These are phyloP conservation scores for Cynara cardunculus DNA, from an alignment of 129 eudicot species.

Conservation along the genomic window DNA sequence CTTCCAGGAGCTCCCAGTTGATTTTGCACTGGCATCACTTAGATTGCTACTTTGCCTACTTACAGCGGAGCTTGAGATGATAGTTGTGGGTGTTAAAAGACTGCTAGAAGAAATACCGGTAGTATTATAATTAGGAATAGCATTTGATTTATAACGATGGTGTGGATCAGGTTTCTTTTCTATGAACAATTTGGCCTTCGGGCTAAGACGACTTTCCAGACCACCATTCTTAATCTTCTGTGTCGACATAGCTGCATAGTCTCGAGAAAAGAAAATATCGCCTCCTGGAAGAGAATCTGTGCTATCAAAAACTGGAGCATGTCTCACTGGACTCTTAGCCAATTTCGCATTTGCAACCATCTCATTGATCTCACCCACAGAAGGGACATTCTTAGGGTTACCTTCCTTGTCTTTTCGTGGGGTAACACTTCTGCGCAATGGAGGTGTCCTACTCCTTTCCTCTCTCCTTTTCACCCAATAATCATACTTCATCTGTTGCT, in stretches of 20 bases:
- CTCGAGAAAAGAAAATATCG: constrained; percentile 62
- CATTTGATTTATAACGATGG: constrained; percentile 23
- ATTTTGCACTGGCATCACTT: constrained; percentile 53
- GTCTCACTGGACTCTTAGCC: constrained; percentile 26
- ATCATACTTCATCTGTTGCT: constrained; percentile 20
- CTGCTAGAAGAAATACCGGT: constrained; percentile 26
- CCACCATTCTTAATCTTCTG: constrained; percentile 35
- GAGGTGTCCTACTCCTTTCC: constrained; percentile 35
- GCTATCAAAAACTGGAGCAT: constrained; percentile 39
- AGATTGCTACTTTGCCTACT: constrained; percentile 66
- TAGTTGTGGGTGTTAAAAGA: constrained; percentile 36
- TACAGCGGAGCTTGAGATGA: constrained; percentile 39
- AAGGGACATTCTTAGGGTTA: constrained; percentile 35
- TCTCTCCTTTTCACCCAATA: constrained; percentile 32
- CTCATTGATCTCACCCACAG: constrained; percentile 77
- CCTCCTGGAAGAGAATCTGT: constrained; percentile 68
- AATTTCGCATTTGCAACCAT: constrained; percentile 66
- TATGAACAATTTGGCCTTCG: constrained; percentile 21
- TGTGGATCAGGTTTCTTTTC: constrained; percentile 25
- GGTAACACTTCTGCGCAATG: constrained; percentile 19
- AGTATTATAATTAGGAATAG: constrained; percentile 23
- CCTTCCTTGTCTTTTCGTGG: constrained; percentile 40
- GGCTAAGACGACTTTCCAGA: constrained; percentile 19
- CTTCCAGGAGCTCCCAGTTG: constrained; percentile 45
- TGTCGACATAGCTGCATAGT: constrained; percentile 30